Conservation (phyloP, 495 filamentous ascomycete species). For the Aspergillus ellipticus region DNA sequence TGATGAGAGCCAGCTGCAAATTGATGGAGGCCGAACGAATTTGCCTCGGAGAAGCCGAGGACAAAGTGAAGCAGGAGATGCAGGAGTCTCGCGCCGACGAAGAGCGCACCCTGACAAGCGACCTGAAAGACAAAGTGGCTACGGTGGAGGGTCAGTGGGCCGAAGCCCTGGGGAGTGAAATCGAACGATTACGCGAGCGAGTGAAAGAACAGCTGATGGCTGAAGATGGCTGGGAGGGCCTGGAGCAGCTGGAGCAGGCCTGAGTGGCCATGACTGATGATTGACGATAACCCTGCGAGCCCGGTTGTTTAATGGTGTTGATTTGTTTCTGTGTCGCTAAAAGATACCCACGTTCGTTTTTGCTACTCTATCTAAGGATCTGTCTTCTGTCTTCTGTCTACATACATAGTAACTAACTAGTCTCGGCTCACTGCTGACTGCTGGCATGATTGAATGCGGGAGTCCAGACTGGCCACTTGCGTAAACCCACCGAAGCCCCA, state of each 20-base stretch:
- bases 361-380: not conserved
- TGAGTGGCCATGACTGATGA: constrained; percentile 10
- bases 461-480: no score
- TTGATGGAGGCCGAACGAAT: constrained; percentile 56
- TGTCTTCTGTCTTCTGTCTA: not conserved
- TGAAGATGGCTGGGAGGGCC: constrained; percentile 72
- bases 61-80: constrained; percentile 50
- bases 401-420: no score
- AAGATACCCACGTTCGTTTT: constrained; percentile 25
- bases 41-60: constrained; percentile 51
- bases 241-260: constrained; percentile 44
- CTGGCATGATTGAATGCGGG: no score
- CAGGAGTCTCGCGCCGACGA: constrained; percentile 60
- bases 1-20: constrained; percentile 56
- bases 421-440: no score
- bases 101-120: constrained; percentile 68
- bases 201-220: constrained; percentile 62
- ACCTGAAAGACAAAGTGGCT: constrained; percentile 85
- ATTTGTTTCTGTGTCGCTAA: constrained; percentile 5
- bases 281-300: no score
- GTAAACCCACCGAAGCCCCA: no score
- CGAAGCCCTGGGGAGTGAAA: constrained; percentile 60
- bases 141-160: constrained; percentile 87
- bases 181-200: constrained; percentile 52
- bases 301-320: constrained; percentile 10